Evolutionary conservation across 306 rosid genomes (phyloP), one percentile per base, ranked within the genome.

Genomic region (Medicago truncatula): DNA sequence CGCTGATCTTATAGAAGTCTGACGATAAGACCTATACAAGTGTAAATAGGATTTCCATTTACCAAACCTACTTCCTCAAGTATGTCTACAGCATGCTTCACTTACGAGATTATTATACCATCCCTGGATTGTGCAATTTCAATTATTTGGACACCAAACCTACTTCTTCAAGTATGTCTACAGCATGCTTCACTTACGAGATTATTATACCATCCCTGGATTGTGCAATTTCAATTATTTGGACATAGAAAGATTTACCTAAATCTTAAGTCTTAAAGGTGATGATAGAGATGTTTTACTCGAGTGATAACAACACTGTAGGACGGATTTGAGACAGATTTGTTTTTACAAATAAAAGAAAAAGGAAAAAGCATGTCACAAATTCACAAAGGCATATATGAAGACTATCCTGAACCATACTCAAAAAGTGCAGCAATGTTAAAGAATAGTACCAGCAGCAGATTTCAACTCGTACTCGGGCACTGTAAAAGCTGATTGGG

Each of bases 401-500:
- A 69, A 17, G 65, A 73, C 73, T 28, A 59, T 39, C 68, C 70
- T 1, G 23, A 34, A 15, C 46, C 25, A 31, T 21, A 66, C 7
- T 67, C 39, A 66, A 46, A 23, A 43, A 25, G 59, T 46, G 36
- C 25, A 70, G 70, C 64, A 62, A 67, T 56, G 53, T 70, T 25
- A 56, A 76, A 54, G 81, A 60, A 52, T 67, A 69, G 73, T 83
- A 95, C 98, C 99, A 66, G 99, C 99, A 74, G 99, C 99, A 83
- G 99, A 95, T 92, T 95, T 95, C 83, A 95, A 85, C 79, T 95
- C 97, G 68, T 95, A 95, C 13, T 84, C 31, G 21, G 99, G 99
- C 75, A 95, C 95, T 14, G 93, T 89, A 83, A 95, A 95, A 57
- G 99, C 99, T 54, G 97, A 92, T 67, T 90, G 87, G 7, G 95